A percentile compares a stretch with the other conserved stretches of the same genome.
Conservation (phyloP, 2,329 filamentous ascomycete species). For the Botrytis squamosa region DNA sequence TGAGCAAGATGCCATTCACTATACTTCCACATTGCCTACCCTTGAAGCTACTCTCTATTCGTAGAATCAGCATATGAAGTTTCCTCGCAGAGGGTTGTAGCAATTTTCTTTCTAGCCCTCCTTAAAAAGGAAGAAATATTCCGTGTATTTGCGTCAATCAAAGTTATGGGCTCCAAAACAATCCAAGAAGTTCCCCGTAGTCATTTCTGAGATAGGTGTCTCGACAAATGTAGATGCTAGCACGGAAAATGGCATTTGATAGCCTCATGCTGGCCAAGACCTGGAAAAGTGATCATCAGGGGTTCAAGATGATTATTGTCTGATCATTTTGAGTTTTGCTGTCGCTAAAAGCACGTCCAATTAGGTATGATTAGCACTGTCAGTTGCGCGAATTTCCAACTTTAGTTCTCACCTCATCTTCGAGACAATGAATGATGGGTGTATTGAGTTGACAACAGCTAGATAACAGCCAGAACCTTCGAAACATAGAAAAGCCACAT, state of each 20-base stretch:
- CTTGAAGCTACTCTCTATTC: background rate
- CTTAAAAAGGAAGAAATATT: background rate
- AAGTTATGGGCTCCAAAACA: background rate
- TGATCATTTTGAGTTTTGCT: background rate
- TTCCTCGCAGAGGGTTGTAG: background rate
- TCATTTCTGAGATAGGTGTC: background rate
- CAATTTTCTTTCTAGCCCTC: background rate
- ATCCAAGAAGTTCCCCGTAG: accelerated
- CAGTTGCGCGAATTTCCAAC: background rate
- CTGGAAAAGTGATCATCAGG: background rate
- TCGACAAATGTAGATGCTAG: background rate
- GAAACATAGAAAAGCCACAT: background rate
- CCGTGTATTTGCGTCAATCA: background rate
- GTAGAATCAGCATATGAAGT: background rate
- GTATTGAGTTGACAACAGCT: accelerated
- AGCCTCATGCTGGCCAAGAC: background rate
- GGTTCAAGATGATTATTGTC: background rate
- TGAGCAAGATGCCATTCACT: background rate
- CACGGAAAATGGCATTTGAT: background rate
- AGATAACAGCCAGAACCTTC: background rate
- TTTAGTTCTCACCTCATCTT: background rate
- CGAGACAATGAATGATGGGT: accelerated
- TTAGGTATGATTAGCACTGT: background rate
- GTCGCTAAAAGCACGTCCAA: background rate
- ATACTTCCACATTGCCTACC: background rate